Conservation (phyloP, 352 stramenopile species). For the Globisporangium irregulare region DNA sequence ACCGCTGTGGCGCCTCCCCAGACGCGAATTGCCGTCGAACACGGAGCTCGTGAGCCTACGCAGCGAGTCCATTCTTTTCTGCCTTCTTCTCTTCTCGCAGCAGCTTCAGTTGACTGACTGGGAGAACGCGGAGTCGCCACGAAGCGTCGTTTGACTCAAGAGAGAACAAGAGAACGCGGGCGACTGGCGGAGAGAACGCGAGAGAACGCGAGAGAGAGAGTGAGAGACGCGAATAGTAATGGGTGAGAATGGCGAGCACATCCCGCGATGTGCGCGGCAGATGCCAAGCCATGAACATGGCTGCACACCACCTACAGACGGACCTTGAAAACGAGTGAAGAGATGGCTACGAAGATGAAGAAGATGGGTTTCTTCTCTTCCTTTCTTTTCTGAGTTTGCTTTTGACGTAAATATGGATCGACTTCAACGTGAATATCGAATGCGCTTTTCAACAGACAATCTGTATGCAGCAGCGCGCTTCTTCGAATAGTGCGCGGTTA, state of each 20-base stretch:
- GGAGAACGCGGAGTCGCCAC: not conserved
- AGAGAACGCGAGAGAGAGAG: not conserved
- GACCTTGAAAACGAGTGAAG: not conserved
- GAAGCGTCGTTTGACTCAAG: constrained; percentile 4
- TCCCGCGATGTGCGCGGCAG: not conserved
- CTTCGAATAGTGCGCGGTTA: not conserved
- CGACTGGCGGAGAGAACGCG: not conserved
- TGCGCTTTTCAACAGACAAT: not conserved
- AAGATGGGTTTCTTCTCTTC: not conserved
- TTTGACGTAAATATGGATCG: not conserved
- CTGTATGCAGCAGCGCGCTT: not conserved
- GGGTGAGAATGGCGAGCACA: not conserved
- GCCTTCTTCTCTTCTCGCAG: not conserved
- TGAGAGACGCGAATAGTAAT: not conserved
- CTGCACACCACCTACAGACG: not conserved
- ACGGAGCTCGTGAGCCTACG: constrained; percentile 71
- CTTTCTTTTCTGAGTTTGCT: not conserved
- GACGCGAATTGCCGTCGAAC: constrained; percentile 40
- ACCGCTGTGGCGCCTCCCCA: constrained; percentile 33
- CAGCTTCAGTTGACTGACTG: not conserved
- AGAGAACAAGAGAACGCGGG: not conserved
- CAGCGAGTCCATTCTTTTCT: constrained; percentile 58
- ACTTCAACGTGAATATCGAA: not conserved
- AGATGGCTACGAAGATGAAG: not conserved
- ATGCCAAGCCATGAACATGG: not conserved